phyloP scores from a whole-genome alignment of 192 early-diverging fungal genomes.

The Spinellus fusiger region DNA sequence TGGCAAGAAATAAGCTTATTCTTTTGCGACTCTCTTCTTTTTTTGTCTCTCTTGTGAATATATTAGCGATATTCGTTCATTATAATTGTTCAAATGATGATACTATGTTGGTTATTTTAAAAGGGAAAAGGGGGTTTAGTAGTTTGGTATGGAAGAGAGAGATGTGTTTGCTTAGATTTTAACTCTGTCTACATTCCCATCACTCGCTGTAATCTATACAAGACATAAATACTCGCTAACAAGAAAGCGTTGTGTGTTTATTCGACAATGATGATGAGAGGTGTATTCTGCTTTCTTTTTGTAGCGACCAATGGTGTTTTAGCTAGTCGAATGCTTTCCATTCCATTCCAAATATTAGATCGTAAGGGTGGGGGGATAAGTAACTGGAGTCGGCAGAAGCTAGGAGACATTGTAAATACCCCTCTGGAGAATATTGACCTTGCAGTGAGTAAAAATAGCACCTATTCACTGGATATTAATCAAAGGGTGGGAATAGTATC shows the following conservation, averaged over 20 bases:
- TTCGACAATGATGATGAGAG: not conserved
- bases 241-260: too few species aligned
- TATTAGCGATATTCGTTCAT: not conserved
- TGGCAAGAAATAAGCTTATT: slow-evolving; percentile 53
- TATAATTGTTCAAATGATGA: not conserved
- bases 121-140: not conserved
- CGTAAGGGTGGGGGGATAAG: not conserved
- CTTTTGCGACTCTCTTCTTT: not conserved
- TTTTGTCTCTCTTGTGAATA: not conserved
- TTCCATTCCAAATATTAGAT: slow-evolving; percentile 7
- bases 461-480: not conserved
- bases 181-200: slow-evolving; percentile 1
- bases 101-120: not conserved
- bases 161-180: not conserved
- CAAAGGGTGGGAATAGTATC: slow-evolving; percentile 3
- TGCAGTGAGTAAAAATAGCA: slow-evolving; percentile 1
- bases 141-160: not conserved
- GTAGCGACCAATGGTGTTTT: not conserved
- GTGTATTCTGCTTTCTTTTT: not conserved
- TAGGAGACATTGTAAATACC: not conserved
- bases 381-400: not conserved
- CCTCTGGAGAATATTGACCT: slow-evolving; percentile 16
- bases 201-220: too few species aligned
- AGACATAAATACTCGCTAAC: too few species aligned
- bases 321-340: not conserved